Conservation (phyloP, 2,329 filamentous ascomycete species). For the Aphanoascus verrucosus region DNA sequence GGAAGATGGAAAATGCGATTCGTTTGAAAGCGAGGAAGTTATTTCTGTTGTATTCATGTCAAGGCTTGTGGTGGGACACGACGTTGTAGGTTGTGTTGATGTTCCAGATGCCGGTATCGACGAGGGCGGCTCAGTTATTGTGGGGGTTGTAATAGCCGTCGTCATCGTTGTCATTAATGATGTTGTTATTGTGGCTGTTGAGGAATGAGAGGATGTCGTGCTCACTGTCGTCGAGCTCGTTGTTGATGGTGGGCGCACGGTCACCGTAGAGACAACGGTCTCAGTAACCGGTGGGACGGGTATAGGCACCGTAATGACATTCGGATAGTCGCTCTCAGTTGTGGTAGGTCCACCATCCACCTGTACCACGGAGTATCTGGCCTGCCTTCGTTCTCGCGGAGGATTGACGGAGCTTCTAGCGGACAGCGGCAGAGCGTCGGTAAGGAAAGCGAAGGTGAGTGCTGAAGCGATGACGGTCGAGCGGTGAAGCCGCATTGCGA, state of each 20-base stretch:
- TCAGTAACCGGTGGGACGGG: constrained; percentile 12
- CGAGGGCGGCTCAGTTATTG: background rate
- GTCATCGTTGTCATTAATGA: background rate
- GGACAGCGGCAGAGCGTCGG: constrained; percentile 3
- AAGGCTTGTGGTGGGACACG: background rate
- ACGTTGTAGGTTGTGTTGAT: background rate
- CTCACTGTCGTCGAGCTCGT: background rate
- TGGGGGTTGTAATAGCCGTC: background rate
- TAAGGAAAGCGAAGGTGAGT: background rate
- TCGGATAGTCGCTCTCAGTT: constrained; percentile 4
- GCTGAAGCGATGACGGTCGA: background rate
- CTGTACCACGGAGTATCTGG: constrained; percentile 18
- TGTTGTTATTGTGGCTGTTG: constrained; percentile 4
- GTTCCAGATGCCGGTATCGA: background rate
- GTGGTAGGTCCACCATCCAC: constrained; percentile 16
- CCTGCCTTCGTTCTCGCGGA: constrained; percentile 7
- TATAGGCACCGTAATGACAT: constrained; percentile 14
- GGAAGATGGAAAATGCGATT: background rate
- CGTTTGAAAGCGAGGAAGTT: background rate
- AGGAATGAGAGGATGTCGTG: constrained; percentile 3
- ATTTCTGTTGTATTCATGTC: background rate
- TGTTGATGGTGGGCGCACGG: constrained; percentile 5
- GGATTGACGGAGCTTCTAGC: background rate
- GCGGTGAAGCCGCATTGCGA: constrained; percentile 2
- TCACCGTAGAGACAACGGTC: constrained; percentile 13